Base-by-base conservation (phyloP, 495 filamentous ascomycete species). In the Penicillium mononematosum region DNA sequence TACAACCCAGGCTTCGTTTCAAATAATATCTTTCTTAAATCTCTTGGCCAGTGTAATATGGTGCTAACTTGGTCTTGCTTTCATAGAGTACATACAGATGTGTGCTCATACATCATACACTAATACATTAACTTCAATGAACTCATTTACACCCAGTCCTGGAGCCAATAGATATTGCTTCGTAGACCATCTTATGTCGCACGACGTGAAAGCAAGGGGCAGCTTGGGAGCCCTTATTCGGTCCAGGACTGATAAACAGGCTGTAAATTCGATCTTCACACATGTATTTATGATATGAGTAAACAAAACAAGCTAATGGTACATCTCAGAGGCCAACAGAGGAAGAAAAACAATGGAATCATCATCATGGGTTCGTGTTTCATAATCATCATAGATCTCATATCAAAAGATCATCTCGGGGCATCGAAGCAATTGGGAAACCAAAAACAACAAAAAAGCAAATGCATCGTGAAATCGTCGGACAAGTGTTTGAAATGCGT, bases 361-460 rank as follows among this genome's bases (percentile, higher is more conserved):
- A 31, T 42, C 36, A 47, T 55, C 53, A 55, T 46, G 24, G 43
- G 32, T 24, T 57, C 47, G 29, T 65, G 58, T 45, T 53, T 68
- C 68, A 31, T 70, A 55, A 60, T 48, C 53, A 53, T 71, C 66
- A 57, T 68, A 48, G 55, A 58, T 67, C 56, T 59, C 64, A 60
- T 49, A 55, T 46, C 45, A 61, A 38, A 59, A 52, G 31, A 45
- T 41, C 47, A 54, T 44, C 16, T 12, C 39, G 2, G 52, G 53
- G 9, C 53, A 39, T 47, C 9, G 38, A 27, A 36, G 10, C 29
- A 36, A 45, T 46, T 22, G 20, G 3, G 27, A 19, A 45, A 34
- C 50, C 27, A 56, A 49, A 55, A 48, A 34, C 10, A 46, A 45
- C 39, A 50, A 24, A 19, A 52, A 58, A 59, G 34, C 47, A 56